Evolutionary conservation across 2,329 filamentous ascomycete genomes (phyloP).

Genomic region (Knufia fluminis): DNA sequence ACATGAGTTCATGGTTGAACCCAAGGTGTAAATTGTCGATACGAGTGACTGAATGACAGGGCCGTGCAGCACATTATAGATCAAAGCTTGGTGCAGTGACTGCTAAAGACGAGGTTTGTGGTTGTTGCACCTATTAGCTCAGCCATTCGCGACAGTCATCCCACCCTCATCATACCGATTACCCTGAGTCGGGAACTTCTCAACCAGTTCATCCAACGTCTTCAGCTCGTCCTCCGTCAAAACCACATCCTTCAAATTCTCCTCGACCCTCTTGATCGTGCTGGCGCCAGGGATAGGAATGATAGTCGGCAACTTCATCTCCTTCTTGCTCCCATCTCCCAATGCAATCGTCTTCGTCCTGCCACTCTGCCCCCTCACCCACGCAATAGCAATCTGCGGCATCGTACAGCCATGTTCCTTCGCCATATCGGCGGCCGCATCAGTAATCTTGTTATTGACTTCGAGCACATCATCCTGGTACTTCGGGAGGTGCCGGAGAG

Average conservation of each 20-base stretch:
- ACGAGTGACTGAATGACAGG: no score
- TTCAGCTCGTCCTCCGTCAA: slow-evolving; percentile 35
- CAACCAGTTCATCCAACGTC: slow-evolving; percentile 44
- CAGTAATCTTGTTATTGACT: slow-evolving; percentile 42
- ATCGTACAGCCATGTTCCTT: slow-evolving; percentile 35
- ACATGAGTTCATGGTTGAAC: no score
- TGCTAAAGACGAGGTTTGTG: no score
- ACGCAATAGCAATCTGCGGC: slow-evolving; percentile 42
- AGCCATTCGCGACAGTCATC: slow-evolving; percentile 3
- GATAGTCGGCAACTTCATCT: slow-evolving; percentile 22
- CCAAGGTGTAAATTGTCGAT: no score
- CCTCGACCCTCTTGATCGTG: slow-evolving; percentile 29
- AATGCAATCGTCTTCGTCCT: slow-evolving; percentile 14
- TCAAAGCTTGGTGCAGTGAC: no score
- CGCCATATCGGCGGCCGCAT: slow-evolving; percentile 38
- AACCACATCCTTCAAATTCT: slow-evolving; percentile 33
- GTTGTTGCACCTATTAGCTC: no score
- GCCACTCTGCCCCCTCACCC: slow-evolving; percentile 37
- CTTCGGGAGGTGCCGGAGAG: slow-evolving; percentile 38
- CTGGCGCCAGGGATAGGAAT: slow-evolving; percentile 38
- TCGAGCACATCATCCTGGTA: slow-evolving; percentile 44
- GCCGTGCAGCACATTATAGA: no score
- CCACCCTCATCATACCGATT: slow-evolving; percentile 28
- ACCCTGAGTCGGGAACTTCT: slow-evolving; percentile 36
- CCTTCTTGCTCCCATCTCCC: slow-evolving; percentile 14